Evolutionary conservation across 1,284 basidiomycete species (phyloP), one percentile per base, ranked within the genome.

Genomic region (Bjerkandera adusta): DNA sequence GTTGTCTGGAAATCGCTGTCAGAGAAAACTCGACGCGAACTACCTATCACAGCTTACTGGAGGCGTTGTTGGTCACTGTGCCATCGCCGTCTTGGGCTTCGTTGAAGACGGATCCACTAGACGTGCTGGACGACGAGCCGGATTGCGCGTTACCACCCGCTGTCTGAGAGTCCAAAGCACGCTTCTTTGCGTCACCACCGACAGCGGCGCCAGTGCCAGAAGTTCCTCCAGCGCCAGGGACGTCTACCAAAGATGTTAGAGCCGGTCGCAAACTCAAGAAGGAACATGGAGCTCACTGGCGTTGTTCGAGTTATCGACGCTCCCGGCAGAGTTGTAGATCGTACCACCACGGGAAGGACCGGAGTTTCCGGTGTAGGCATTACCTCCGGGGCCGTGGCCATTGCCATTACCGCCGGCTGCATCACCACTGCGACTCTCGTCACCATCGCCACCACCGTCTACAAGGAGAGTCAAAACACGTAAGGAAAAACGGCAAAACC

Each of bases 71-170:
- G 29, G 43, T 50, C 13, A 49, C 35, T 12, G 37, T 40, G 22
- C 45, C 36, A 21, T 52, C 54, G 25, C 22, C 25, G 25, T 36
- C 36, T 8, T 48, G 48, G 11, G 48, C 33, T 8, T 42, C 52
- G 43, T 61, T 59, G 36, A 47, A 29, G 27, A 59, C 45, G 7
- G 45, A 49, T 30, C 62, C 62, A 7, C 57, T 56, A 29, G 53
- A 55, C 20, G 57, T 51, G 37, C 47, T 39, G 26, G 45, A 47
- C 15, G 58, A 53, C 26, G 54, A 55, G 36, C 62, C 62, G 16
- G 58, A 55, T 51, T 58, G 59, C 2, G 62, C 53, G 50, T 59
- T 63, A 51, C 62, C 62, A 39, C 56, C 57, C 6, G 53, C 49
- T 12, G 53, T 55, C 5, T 8, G 11, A 5, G 46, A 34, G 42